Evolutionary conservation across 2,329 filamentous ascomycete species (phyloP).

Genomic region (Cercospora sp.): DNA sequence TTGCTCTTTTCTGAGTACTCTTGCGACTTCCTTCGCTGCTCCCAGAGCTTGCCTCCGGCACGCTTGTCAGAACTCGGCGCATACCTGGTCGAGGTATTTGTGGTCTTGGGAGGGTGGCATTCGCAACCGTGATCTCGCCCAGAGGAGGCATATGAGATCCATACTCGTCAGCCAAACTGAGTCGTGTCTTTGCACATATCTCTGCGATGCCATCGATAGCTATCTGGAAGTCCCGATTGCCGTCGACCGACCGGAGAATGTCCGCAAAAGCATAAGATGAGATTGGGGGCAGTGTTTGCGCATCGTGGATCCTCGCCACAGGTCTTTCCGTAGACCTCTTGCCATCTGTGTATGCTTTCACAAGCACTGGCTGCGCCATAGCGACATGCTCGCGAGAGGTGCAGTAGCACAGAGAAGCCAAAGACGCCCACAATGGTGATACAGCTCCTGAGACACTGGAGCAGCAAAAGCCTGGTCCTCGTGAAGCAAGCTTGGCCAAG

Average conservation of each 20-base stretch:
- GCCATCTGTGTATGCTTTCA: conserved; percentile 34
- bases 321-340: conserved; percentile 17
- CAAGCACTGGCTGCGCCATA: conserved; percentile 47
- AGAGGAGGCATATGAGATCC: conserved; percentile 62
- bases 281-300: conserved; percentile 34
- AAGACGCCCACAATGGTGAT: not conserved
- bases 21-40: conserved; percentile 40
- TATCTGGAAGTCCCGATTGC: conserved; percentile 53
- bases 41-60: conserved; percentile 51
- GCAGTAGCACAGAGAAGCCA: not conserved
- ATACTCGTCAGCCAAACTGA: conserved; percentile 64
- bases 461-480: conserved; percentile 16
- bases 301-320: conserved; percentile 14
- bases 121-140: conserved; percentile 53
- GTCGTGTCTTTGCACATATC: conserved; percentile 61
- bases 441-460: conserved; percentile 11
- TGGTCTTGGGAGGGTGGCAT: conserved; percentile 17
- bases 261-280: conserved; percentile 37
- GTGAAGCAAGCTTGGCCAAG: not conserved
- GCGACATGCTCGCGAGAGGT: conserved; percentile 23
- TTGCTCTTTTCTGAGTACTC: conserved; percentile 28
- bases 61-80: conserved; percentile 46
- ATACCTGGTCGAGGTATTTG: conserved; percentile 28
- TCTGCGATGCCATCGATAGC: conserved; percentile 64
- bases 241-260: conserved; percentile 44